A percentile compares a stretch with the other conserved stretches of the same genome.
phyloP scores from a whole-genome alignment of 2,329 filamentous ascomycete genomes.

The Colletotrichum sp. region DNA sequence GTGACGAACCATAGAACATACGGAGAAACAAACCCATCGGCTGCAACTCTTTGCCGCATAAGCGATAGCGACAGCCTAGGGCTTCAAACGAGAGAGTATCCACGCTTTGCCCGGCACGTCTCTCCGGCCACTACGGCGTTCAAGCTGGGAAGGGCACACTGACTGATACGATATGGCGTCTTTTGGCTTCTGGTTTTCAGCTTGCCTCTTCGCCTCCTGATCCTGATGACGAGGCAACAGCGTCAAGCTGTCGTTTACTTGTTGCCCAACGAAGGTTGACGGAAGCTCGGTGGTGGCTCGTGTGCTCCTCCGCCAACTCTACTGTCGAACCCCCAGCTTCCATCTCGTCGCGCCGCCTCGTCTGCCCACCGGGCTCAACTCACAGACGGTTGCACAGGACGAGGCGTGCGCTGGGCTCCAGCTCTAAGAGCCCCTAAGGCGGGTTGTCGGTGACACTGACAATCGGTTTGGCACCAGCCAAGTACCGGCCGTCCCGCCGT shows the following conservation, averaged over 20 bases:
- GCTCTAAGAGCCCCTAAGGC: background rate
- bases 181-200: background rate
- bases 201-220: background rate
- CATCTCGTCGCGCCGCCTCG: background rate
- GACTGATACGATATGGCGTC: background rate
- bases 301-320: background rate
- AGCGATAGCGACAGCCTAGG: background rate
- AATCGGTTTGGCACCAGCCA: background rate
- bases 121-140: background rate
- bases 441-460: background rate
- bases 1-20: background rate
- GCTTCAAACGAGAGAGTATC: background rate
- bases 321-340: background rate
- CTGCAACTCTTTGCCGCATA: background rate
- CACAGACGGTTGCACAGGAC: background rate
- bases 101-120: background rate
- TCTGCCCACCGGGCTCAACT: background rate
- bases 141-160: background rate
- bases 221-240: background rate
- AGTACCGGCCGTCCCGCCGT: constrained; percentile 8
- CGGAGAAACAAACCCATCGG: background rate
- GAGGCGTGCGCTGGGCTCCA: background rate
- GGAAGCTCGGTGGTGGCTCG: background rate
- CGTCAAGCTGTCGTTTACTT: background rate
- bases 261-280: background rate